Percentiles rank a stretch among this genome's conserved stretches.
Conservation (phyloP, 805 yeast genomes). For the Candida dajiaensis region DNA sequence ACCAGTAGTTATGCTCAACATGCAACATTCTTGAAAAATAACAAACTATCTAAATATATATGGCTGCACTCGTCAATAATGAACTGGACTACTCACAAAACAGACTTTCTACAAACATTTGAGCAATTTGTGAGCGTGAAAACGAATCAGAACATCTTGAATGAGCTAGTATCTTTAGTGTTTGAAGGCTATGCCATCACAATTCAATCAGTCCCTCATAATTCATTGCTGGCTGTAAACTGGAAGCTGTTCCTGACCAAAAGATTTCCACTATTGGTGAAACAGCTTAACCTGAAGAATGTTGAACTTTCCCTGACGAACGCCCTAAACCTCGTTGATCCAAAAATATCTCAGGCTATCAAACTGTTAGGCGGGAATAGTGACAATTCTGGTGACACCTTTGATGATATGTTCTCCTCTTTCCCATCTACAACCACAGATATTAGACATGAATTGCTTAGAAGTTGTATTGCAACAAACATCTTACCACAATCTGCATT, state of each 20-base stretch:
- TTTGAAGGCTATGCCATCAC: slow-evolving; percentile 38
- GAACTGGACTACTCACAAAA: slow-evolving; percentile 28
- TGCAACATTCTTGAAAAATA: slow-evolving; percentile 17
- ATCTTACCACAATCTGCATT: slow-evolving; percentile 30
- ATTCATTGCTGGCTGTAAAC: slow-evolving; percentile 29
- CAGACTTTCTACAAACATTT: slow-evolving; percentile 27
- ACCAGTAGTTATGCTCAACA: slow-evolving; percentile 1
- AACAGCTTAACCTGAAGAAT: slow-evolving; percentile 25
- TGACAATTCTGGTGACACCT: slow-evolving; percentile 15
- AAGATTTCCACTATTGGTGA: slow-evolving; percentile 40
- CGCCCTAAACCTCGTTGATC: slow-evolving; percentile 29
- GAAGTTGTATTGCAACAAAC: slow-evolving; percentile 35
- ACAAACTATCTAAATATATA: slow-evolving; percentile 21
- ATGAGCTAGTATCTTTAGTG: slow-evolving; percentile 37
- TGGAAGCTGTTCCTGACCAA: slow-evolving; percentile 43
- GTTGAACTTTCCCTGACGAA: slow-evolving; percentile 23
- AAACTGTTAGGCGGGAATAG: slow-evolving; percentile 15
- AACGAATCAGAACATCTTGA: slow-evolving; percentile 23
- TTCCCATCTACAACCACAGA: slow-evolving; percentile 42
- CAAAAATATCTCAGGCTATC: slow-evolving; percentile 26
- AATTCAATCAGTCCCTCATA: slow-evolving; percentile 28
- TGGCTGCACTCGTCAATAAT: slow-evolving; percentile 33
- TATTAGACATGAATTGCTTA: slow-evolving; percentile 46
- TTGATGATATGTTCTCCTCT: slow-evolving; percentile 47
- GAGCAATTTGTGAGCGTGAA: slow-evolving; percentile 28